phyloP scores from a whole-genome alignment of 345 rosid genomes.

The Eucalyptus sp. region DNA sequence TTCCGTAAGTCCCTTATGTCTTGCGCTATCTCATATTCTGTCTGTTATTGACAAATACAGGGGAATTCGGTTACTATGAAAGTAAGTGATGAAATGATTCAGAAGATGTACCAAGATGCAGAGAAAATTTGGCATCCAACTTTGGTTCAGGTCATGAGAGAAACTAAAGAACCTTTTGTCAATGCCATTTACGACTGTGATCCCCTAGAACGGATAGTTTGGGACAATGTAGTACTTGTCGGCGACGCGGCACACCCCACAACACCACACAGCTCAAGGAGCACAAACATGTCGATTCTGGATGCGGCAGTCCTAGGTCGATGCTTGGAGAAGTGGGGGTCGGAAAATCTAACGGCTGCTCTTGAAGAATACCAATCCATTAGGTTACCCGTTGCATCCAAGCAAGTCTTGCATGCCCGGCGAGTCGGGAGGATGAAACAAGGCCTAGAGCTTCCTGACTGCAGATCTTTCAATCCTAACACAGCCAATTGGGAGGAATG shows the following conservation, averaged over 20 bases:
- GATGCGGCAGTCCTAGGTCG: conserved; percentile 61
- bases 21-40: background rate
- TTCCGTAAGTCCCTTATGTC: background rate
- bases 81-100: conserved; percentile 38
- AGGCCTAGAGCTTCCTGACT: conserved; percentile 33
- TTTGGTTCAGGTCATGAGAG: conserved; percentile 42
- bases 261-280: conserved; percentile 61
- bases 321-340: conserved; percentile 46
- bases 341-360: conserved; percentile 18
- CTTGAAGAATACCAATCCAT: conserved; percentile 59
- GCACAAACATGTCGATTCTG: conserved; percentile 73
- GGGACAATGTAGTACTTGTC: conserved; percentile 42
- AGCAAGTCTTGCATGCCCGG: conserved; percentile 52
- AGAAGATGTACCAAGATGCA: conserved; percentile 43
- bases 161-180: conserved; percentile 57
- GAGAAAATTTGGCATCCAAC: conserved; percentile 51
- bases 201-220: conserved; percentile 26
- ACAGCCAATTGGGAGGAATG: conserved; percentile 17
- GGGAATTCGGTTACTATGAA: conserved; percentile 51
- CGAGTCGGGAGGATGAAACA: conserved; percentile 52
- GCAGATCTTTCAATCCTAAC: conserved; percentile 16
- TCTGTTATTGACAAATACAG: conserved; percentile 1
- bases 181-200: conserved; percentile 59
- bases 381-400: conserved; percentile 40
- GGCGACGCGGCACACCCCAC: conserved; percentile 90